phyloP scores from a whole-genome alignment of 2,329 filamentous ascomycete genomes.

The Madurella fahalii region DNA sequence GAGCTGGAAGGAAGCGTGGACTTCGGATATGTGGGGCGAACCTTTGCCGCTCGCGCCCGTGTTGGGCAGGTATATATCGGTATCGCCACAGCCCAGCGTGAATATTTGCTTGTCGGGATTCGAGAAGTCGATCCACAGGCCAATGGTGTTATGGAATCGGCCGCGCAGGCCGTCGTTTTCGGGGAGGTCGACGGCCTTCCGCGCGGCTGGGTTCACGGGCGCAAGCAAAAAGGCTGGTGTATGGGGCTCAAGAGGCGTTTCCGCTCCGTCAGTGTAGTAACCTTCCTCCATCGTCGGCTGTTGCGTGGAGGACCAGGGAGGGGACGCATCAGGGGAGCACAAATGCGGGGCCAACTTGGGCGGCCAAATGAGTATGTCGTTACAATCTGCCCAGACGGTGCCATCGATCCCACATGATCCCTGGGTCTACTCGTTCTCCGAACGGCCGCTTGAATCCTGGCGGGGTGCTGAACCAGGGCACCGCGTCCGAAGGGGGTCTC shows the following conservation, averaged over 20 bases:
- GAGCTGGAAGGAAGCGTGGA: conserved; percentile 27
- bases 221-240: conserved; percentile 16
- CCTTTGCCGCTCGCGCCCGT: conserved; percentile 6
- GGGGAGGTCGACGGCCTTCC: conserved; percentile 8
- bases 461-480: background rate
- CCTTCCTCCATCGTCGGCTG: conserved; percentile 14
- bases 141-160: conserved; percentile 15
- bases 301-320: conserved; percentile 2
- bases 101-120: conserved; percentile 6
- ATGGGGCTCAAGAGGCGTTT: background rate
- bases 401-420: background rate
- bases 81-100: conserved; percentile 20
- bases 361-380: background rate
- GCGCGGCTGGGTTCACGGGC: conserved; percentile 17
- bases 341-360: conserved; percentile 13
- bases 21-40: conserved; percentile 21
- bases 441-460: background rate
- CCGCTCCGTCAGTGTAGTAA: conserved; percentile 7
- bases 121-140: conserved; percentile 23
- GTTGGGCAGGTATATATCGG: conserved; percentile 26
- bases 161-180: conserved; percentile 3
- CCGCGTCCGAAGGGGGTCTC: background rate
- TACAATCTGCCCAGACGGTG: background rate
- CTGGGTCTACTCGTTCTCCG: background rate
- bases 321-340: conserved; percentile 10